Evolutionary conservation across 768 basidiomycete species (phyloP).

Genomic region (Krasilnikovozyma curviuscula): DNA sequence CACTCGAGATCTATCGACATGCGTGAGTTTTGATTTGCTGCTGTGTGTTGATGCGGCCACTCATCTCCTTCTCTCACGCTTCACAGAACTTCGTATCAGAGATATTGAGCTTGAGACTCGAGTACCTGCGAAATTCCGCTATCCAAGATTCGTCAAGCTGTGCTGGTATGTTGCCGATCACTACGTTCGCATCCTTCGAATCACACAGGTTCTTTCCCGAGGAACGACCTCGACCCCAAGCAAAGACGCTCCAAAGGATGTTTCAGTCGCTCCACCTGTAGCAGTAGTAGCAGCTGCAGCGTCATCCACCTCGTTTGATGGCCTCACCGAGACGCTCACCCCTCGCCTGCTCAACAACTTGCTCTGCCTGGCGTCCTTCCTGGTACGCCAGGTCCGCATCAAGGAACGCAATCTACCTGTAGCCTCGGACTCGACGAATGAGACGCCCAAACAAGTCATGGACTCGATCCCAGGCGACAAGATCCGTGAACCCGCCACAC

Average conservation of each 20-base stretch:
- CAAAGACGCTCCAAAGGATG: conserved; percentile 1
- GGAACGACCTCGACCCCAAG: conserved; percentile 6
- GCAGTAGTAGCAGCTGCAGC: not conserved
- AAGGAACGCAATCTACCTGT: too few species aligned
- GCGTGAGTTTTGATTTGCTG: conserved; percentile 36
- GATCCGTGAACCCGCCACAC: conserved; percentile 58
- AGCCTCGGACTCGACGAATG: conserved; percentile 44
- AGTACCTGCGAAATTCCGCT: conserved; percentile 80
- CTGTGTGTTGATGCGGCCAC: not conserved
- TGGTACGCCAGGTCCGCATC: conserved; percentile 52
- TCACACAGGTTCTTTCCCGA: conserved; percentile 24
- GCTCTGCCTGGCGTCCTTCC: conserved; percentile 49
- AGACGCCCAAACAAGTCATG: conserved; percentile 52
- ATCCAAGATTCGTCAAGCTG: conserved; percentile 61
- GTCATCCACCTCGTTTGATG: not conserved
- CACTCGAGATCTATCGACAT: conserved; percentile 77
- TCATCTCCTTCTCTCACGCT: conserved; percentile 3
- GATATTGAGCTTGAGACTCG: conserved; percentile 83
- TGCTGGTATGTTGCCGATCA: conserved; percentile 83
- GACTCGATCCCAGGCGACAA: conserved; percentile 65
- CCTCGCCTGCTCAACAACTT: conserved; percentile 52
- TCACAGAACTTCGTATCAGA: conserved; percentile 60
- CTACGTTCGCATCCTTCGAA: conserved; percentile 51
- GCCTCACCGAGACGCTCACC: conserved; percentile 18
- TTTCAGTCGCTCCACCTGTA: not conserved